Evolutionary conservation across 495 filamentous ascomycete species (phyloP), one percentile per base, ranked within the genome.

Genomic region (Hypoxylon trugodes): DNA sequence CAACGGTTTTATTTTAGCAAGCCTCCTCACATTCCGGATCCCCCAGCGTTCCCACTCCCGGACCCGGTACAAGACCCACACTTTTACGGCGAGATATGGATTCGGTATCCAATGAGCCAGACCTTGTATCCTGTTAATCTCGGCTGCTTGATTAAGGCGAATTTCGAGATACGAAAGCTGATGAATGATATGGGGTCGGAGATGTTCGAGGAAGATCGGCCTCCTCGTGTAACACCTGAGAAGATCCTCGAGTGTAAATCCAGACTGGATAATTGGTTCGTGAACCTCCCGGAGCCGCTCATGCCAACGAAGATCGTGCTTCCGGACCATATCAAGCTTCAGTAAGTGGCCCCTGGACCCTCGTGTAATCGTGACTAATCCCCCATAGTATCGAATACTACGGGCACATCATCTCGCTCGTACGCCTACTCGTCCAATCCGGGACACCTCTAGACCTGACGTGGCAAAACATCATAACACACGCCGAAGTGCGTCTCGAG

Each of bases 71-170:
- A 54, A 12, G 49, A 74, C 28, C 62, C 71, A 0, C 9, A 69
- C 10, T 79, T 66, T 58, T 79, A 76, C 46, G 73, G 75, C n/a
- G 75, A 77, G 61, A 66, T 67, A 6, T 76, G 70, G 70, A 51
- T 79, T 13, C 68, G 47, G 10, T 79, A 77, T 43, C 75, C 77
- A 12, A 21, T 61, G 22, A 61, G 60, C 35, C 59, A 66, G 16
- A 52, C 55, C 5, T 38, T 61, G 6, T 52, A 68, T 13, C 68
- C 75, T 0, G 63, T 58, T 0, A 41, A 69, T 35, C 66, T 75
- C 48, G 73, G 69, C 4, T 41, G 46, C 32, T 25, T 68, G 1
- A 65, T 72, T 47, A 73, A 73, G 50, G 63, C 75, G 6, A 75
- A 74, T 47, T 61, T 71, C 50, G 69, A 77, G 22, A 58, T 77